Conservation (phyloP, 2,329 filamentous ascomycete species). For the Fusarium sp. region DNA sequence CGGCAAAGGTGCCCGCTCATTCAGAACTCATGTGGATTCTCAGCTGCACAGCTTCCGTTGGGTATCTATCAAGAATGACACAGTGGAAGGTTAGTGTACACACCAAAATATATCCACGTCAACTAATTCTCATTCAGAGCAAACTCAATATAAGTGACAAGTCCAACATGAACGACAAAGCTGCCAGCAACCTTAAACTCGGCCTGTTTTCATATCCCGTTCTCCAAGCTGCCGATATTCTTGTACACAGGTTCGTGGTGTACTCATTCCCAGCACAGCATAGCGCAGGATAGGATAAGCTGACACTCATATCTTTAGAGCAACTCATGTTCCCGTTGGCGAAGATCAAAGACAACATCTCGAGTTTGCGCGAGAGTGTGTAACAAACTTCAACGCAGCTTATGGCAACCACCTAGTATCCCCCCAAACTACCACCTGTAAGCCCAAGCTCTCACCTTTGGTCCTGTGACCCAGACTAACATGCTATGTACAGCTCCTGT, state of each 20-base stretch:
- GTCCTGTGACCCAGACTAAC: neutral
- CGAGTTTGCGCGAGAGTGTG: constrained; percentile 89
- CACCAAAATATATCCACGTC: neutral
- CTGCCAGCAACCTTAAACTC: constrained; percentile 74
- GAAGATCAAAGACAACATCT: constrained; percentile 94
- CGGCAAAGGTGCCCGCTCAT: constrained; percentile 70
- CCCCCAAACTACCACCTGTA: constrained; percentile 79
- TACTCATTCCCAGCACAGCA: neutral
- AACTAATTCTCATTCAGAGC: constrained; percentile 59
- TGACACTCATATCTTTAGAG: constrained; percentile 55
- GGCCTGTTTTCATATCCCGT: constrained; percentile 97
- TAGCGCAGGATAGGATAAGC: neutral
- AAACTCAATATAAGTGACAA: constrained; percentile 74
- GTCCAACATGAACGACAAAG: constrained; percentile 65
- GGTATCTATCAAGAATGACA: constrained; percentile 97
- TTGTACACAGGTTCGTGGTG: constrained; percentile 72
- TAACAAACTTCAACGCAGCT: constrained; percentile 83
- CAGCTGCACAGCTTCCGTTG: constrained; percentile 89
- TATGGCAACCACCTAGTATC: constrained; percentile 71
- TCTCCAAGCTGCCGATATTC: constrained; percentile 91
- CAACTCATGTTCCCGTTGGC: constrained; percentile 96
- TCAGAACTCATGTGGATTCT: constrained; percentile 97
- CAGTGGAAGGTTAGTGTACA: constrained; percentile 84
- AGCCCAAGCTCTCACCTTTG: neutral
- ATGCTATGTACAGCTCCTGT: constrained; percentile 66